phyloP scores from a whole-genome alignment of 208 protist genomes.

The Crithidia bombi region DNA sequence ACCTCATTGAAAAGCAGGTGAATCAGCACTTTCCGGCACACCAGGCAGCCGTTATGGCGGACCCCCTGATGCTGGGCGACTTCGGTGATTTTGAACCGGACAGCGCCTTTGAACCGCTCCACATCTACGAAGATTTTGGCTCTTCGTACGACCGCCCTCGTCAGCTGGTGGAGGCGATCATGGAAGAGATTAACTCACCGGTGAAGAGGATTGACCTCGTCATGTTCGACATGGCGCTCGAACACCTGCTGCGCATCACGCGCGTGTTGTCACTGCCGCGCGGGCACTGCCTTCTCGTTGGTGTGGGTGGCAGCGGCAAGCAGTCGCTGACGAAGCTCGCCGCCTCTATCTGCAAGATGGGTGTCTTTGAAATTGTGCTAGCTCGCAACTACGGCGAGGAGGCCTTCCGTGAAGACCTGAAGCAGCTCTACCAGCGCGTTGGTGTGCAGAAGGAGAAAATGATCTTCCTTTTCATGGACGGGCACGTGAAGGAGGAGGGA shows the following conservation, averaged over 20 bases:
- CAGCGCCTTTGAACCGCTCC: slow-evolving; percentile 66
- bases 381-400: slow-evolving; percentile 97
- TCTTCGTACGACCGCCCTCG: slow-evolving; percentile 78
- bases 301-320: slow-evolving; percentile 98
- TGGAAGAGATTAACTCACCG: slow-evolving; percentile 95
- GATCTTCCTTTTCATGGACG: slow-evolving; percentile 99
- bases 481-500: slow-evolving; percentile 97
- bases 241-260: slow-evolving; percentile 96
- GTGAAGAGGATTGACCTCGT: slow-evolving; percentile 96
- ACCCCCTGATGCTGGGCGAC: slow-evolving; percentile 97
- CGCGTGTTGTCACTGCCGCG: slow-evolving; percentile 96
- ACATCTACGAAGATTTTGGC: slow-evolving; percentile 95
- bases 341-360: slow-evolving; percentile 94
- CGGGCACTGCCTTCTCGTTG: slow-evolving; percentile 98
- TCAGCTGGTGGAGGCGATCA: slow-evolving; percentile 91
- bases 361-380: slow-evolving; percentile 97
- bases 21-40: slow-evolving; percentile 67
- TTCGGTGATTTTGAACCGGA: slow-evolving; percentile 94
- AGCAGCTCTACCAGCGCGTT: slow-evolving; percentile 95
- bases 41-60: slow-evolving; percentile 59
- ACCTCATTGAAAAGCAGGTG: slow-evolving; percentile 85
- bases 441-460: slow-evolving; percentile 92
- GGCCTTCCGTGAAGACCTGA: slow-evolving; percentile 98
- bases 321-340: slow-evolving; percentile 96
- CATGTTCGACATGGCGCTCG: slow-evolving; percentile 98